Percentiles rank a stretch among this genome's conserved stretches.
Conservation (phyloP, 192 early-diverging fungal species). For the Coemansia sp. region DNA sequence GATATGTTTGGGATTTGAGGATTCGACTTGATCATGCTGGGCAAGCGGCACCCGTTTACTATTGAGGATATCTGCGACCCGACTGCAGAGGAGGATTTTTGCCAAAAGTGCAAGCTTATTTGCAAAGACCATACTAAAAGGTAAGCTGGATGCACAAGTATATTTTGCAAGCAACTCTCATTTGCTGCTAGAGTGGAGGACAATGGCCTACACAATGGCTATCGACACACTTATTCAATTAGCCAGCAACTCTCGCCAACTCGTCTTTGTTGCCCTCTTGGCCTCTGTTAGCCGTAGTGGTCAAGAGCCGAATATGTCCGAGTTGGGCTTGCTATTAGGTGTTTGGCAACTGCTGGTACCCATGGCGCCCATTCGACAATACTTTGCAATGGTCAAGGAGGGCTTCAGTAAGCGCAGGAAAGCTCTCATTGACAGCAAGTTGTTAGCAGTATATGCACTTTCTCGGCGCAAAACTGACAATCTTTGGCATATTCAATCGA, state of each 20-base stretch:
- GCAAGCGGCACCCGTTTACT: not conserved
- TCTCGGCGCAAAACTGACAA: not conserved
- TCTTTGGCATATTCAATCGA: not conserved
- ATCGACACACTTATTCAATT: not conserved
- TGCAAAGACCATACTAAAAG: not conserved
- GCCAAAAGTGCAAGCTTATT: not conserved
- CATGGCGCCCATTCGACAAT: not conserved
- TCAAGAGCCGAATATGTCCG: not conserved
- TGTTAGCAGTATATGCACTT: not conserved
- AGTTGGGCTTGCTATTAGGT: not conserved
- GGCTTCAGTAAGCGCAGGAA: not conserved
- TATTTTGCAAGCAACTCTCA: not conserved
- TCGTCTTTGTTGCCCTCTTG: slow-evolving; percentile 7
- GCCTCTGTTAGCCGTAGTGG: not conserved
- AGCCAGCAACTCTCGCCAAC: not conserved
- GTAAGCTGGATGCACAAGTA: not conserved
- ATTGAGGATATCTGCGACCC: not conserved
- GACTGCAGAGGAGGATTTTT: not conserved
- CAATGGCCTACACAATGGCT: not conserved
- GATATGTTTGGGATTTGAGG: not conserved
- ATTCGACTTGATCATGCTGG: not conserved
- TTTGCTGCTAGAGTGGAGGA: slow-evolving; percentile 1
- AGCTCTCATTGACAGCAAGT: slow-evolving; percentile 7
- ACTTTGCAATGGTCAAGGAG: not conserved
- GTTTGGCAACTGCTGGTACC: slow-evolving; percentile 16